A percentile compares a stretch with the other conserved stretches of the same genome.
phyloP scores from a whole-genome alignment of 2,329 filamentous ascomycete species.

The Emericellopsis atlantica region DNA sequence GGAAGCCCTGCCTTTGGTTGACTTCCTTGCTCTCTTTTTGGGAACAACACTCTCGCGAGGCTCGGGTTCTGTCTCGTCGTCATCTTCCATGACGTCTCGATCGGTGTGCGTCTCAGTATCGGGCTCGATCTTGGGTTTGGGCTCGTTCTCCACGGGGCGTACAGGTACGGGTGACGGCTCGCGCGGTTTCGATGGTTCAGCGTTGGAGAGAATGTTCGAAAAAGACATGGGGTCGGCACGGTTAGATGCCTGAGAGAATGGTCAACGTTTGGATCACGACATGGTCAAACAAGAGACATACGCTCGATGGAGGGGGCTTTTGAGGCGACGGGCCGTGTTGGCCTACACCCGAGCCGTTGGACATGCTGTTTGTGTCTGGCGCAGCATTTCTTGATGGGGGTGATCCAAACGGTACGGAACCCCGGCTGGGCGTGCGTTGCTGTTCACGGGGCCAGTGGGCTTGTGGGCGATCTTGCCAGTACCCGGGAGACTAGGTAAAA shows the following conservation, averaged over 20 bases:
- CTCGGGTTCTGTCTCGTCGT: conserved; percentile 22
- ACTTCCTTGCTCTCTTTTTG: conserved; percentile 19
- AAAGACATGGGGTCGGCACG: conserved; percentile 90
- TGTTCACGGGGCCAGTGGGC: no score
- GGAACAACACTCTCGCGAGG: conserved; percentile 7
- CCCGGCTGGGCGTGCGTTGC: conserved; percentile 13
- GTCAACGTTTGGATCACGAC: no score
- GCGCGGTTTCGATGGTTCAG: conserved; percentile 49
- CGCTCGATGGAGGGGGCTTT: conserved; percentile 20
- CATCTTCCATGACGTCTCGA: conserved; percentile 10
- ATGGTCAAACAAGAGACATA: not conserved
- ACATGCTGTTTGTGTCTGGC: conserved; percentile 3
- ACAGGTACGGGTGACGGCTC: conserved; percentile 26
- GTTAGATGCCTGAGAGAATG: conserved; percentile 45
- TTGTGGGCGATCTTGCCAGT: no score
- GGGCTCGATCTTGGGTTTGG: conserved; percentile 1
- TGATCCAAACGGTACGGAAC: no score
- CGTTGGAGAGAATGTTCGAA: conserved; percentile 80
- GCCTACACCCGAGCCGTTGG: conserved; percentile 27
- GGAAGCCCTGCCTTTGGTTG: conserved; percentile 37
- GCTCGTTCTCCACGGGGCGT: conserved; percentile 8
- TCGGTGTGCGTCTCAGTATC: conserved; percentile 7
- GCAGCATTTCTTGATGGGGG: no score
- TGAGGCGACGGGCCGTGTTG: conserved; percentile 20
- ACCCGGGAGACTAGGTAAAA: no score